These are phyloP conservation scores for Monilinia fructicola DNA, from an alignment of 2,329 filamentous ascomycete genomes.

Conservation along the genomic window DNA sequence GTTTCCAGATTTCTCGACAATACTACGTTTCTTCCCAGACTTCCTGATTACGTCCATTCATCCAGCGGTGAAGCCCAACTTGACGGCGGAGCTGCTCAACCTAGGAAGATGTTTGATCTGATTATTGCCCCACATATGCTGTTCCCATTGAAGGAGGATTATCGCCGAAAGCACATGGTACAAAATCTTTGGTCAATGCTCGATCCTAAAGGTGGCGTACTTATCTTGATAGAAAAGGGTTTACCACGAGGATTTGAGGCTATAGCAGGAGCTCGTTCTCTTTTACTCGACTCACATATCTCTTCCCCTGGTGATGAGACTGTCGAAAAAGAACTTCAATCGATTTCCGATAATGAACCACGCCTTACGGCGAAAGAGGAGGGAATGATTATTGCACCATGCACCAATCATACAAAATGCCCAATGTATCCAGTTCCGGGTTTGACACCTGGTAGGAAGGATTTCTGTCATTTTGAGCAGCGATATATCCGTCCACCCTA, in stretches of 20 bases:
- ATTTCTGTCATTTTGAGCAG: conserved; percentile 89
- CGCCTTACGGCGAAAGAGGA: conserved; percentile 49
- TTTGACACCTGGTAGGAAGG: conserved; percentile 70
- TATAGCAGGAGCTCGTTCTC: conserved; percentile 78
- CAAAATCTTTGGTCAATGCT: conserved; percentile 89
- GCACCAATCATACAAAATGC: conserved; percentile 84
- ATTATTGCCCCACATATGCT: conserved; percentile 87
- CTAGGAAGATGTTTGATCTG: conserved; percentile 80
- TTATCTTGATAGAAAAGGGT: conserved; percentile 88
- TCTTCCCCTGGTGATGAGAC: conserved; percentile 55
- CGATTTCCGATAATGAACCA: conserved; percentile 29
- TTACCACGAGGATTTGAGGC: conserved; percentile 90
- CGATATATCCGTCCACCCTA: conserved; percentile 82
- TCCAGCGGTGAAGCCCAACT: conserved; percentile 59
- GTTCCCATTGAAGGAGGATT: conserved; percentile 72
- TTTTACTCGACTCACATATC: conserved; percentile 75
- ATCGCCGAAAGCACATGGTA: conserved; percentile 73
- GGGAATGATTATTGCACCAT: conserved; percentile 69
- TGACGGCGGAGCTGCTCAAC: conserved; percentile 55
- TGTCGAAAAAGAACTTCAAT: conserved; percentile 41
- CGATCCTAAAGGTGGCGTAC: conserved; percentile 78
- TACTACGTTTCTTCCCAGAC: conserved; percentile 85
- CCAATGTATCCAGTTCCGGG: conserved; percentile 83
- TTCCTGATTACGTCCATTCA: conserved; percentile 81
- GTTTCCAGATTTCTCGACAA: conserved; percentile 77